Conservation (phyloP, 805 yeast genomes). For the Jamesozyma jinghongensis region DNA sequence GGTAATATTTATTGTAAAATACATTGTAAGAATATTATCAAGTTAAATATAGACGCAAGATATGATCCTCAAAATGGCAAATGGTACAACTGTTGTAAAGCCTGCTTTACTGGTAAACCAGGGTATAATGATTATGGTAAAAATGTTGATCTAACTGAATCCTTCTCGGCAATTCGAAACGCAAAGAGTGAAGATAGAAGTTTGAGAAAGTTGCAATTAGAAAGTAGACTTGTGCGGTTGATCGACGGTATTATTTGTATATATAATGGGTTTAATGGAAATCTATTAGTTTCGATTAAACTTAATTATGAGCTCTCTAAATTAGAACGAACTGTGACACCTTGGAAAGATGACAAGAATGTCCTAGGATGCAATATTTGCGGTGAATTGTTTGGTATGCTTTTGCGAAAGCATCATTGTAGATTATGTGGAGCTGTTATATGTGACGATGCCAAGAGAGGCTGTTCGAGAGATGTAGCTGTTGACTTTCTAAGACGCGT, state of each 20-base stretch:
- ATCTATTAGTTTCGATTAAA: constrained; percentile 19
- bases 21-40: constrained; percentile 50
- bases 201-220: constrained; percentile 48
- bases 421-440: constrained; percentile 77
- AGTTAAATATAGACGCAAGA: constrained; percentile 39
- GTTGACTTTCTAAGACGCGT: constrained; percentile 25
- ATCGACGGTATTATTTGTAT: constrained; percentile 24
- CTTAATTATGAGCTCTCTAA: constrained; percentile 28
- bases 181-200: constrained; percentile 39
- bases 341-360: constrained; percentile 55
- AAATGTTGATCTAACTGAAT: constrained; percentile 36
- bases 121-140: constrained; percentile 44
- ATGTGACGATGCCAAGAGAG: constrained; percentile 55
- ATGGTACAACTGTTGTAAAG: constrained; percentile 65
- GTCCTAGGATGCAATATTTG: constrained; percentile 58
- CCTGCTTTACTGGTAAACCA: constrained; percentile 49
- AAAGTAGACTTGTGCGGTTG: constrained; percentile 48
- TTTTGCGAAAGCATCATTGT: constrained; percentile 80
- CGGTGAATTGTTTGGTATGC: constrained; percentile 42
- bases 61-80: constrained; percentile 43
- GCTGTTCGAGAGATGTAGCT: constrained; percentile 70
- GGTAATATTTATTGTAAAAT: constrained; percentile 59
- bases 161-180: constrained; percentile 37
- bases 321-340: constrained; percentile 41
- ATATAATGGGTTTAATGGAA: constrained; percentile 16